Percentiles rank a stretch among this genome's conserved stretches.
Conservation (phyloP, 805 yeast species). For the Naumovozyma baii region DNA sequence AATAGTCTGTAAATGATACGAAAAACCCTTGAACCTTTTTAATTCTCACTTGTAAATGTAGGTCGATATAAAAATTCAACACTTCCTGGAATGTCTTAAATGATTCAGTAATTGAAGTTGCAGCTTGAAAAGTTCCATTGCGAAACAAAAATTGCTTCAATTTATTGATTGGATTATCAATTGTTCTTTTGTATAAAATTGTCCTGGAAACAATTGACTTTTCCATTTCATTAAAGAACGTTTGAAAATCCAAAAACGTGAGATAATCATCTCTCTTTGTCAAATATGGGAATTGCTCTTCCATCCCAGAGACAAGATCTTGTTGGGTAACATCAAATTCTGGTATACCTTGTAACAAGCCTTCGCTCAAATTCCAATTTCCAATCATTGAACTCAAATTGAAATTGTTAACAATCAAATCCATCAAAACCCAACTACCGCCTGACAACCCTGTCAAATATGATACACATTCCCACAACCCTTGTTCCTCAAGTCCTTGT, state of each 20-base stretch:
- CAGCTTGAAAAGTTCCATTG: slow-evolving; percentile 7
- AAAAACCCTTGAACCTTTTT: slow-evolving; percentile 46
- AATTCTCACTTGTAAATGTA: slow-evolving; percentile 45
- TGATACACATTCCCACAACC: slow-evolving; percentile 43
- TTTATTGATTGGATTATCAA: slow-evolving; percentile 7
- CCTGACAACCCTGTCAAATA: slow-evolving; percentile 63
- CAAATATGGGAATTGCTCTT: not conserved
- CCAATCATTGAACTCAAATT: slow-evolving; percentile 25
- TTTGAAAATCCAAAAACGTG: slow-evolving; percentile 12
- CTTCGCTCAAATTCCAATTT: slow-evolving; percentile 37
- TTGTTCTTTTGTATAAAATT: slow-evolving; percentile 10
- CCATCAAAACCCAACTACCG: slow-evolving; percentile 61
- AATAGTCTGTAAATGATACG: slow-evolving; percentile 54
- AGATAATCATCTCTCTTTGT: not conserved
- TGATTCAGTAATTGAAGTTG: slow-evolving; percentile 13
- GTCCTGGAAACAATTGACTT: no score
- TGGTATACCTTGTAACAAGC: slow-evolving; percentile 49
- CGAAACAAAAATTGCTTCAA: slow-evolving; percentile 10
- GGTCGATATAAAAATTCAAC: slow-evolving; percentile 39
- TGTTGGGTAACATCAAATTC: slow-evolving; percentile 35
- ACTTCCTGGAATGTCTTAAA: slow-evolving; percentile 27
- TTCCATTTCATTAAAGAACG: slow-evolving; percentile 11
- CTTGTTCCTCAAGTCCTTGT: slow-evolving; percentile 24
- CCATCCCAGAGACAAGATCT: slow-evolving; percentile 16
- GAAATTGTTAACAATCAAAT: slow-evolving; percentile 35